phyloP scores from a whole-genome alignment of 2,329 filamentous ascomycete genomes.

The Nemania sp. region DNA sequence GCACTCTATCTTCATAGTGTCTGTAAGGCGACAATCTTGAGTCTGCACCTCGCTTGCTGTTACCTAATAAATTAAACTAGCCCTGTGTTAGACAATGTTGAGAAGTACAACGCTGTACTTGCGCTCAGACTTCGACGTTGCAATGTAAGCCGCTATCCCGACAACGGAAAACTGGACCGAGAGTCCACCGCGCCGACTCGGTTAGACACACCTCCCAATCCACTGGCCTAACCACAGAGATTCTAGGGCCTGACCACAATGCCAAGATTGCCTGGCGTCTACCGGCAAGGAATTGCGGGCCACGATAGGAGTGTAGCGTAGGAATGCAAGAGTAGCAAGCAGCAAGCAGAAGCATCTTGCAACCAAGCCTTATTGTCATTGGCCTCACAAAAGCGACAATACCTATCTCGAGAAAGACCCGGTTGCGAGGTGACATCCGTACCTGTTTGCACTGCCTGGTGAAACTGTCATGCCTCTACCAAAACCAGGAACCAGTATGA shows the following conservation, averaged over 20 bases:
- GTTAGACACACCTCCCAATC: background rate
- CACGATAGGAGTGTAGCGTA: constrained; percentile 16
- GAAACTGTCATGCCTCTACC: constrained; percentile 10
- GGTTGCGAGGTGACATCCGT: constrained; percentile 22
- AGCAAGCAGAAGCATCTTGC: background rate
- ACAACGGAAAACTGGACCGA: constrained; percentile 25
- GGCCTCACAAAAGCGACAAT: constrained; percentile 13
- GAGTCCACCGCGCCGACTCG: constrained; percentile 20
- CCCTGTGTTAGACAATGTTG: background rate
- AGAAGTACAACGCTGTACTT: background rate
- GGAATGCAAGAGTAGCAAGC: background rate
- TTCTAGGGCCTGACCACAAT: background rate
- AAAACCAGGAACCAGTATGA: background rate
- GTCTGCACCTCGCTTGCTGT: background rate
- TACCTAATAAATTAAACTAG: constrained; percentile 8
- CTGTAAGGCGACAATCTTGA: background rate
- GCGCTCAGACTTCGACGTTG: constrained; percentile 23
- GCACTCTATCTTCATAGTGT: too few relatives aligned
- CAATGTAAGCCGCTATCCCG: constrained; percentile 25
- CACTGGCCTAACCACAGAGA: background rate
- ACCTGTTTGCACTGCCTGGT: constrained; percentile 21
- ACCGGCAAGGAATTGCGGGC: background rate
- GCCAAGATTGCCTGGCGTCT: too few relatives aligned
- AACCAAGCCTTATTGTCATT: constrained; percentile 10
- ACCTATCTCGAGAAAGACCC: constrained; percentile 2